Evolutionary conservation across 176 grass and related monocot genomes (phyloP).

Genomic region (Pontederia crassipes): DNA sequence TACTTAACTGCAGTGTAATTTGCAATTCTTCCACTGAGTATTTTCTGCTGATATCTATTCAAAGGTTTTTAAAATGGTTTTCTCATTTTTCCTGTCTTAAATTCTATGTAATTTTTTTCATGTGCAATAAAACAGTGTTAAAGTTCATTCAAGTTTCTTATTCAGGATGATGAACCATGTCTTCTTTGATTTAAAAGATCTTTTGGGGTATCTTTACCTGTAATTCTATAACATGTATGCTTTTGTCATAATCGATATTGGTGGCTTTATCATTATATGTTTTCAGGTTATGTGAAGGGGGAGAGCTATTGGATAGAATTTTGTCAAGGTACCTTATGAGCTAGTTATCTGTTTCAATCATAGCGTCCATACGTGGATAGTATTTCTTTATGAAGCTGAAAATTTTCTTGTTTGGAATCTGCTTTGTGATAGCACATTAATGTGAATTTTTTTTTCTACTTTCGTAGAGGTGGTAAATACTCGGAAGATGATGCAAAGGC

Average conservation of each 20-base stretch:
- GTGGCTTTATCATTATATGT: constrained; percentile 2
- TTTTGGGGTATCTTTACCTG: not conserved
- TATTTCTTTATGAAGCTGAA: constrained; percentile 7
- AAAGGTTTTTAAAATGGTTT: too few species aligned
- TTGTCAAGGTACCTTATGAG: constrained; percentile 52
- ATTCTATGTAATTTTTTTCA: too few species aligned
- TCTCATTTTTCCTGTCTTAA: too few species aligned
- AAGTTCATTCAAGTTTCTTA: too few species aligned
- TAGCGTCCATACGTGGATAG: constrained; percentile 5
- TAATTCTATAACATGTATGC: not conserved
- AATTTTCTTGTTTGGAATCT: not conserved
- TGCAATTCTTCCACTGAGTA: too few species aligned
- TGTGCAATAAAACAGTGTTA: too few species aligned
- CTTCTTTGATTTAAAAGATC: too few species aligned
- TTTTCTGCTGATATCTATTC: not conserved
- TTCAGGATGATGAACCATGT: too few species aligned
- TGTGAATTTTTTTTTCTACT: constrained; percentile 15
- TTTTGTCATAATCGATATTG: not conserved
- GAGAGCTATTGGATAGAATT: constrained; percentile 74
- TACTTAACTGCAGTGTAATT: too few species aligned
- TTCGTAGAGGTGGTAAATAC: constrained; percentile 60
- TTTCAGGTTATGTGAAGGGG: constrained; percentile 61
- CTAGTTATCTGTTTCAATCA: constrained; percentile 2
- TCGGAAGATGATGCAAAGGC: constrained; percentile 77
- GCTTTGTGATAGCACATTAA: not conserved